Base-by-base conservation (phyloP, 1,284 basidiomycete species). In the Fomitopsis schrenkii region DNA sequence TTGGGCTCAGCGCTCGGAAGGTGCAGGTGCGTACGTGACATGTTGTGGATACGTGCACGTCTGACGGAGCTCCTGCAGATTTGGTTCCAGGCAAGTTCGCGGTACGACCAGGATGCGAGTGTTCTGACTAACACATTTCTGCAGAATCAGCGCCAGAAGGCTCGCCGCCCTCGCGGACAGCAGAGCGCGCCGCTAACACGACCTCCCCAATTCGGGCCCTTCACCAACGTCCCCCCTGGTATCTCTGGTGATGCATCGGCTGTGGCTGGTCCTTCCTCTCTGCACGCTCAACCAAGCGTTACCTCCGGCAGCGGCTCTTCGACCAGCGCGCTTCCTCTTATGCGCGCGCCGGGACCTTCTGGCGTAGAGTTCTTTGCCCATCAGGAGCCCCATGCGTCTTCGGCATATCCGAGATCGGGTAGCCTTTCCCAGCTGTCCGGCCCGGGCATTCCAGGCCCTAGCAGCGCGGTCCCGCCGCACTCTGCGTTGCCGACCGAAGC, bases 1-100 rank as follows among this genome's bases (percentile, higher is more conserved):
- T 94, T 63, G 92, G 91, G 30, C 77, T 94, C 67, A 93, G 90
- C 71, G 91, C 91, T 55, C 84, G 91, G 44, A 90, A 93, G 78
- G 91, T 94, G 12, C 91, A 94, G 85, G 91, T 91, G 68, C 69
- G 88, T 79, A 28, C 19, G 42, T 42, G 8, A 59, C 55, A 38
- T 45, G 54, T 36, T 61, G 58, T 17, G 40, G 55, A 15, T 62
- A 64, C 60, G 19, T 57, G 14, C 53, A 19, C 17, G 63, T 66
- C 72, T 71, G 61, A 70, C 71, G 46, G 67, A 60, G 41, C 45
- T 40, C 60, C 59, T 63, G 60, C 69, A 93, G 90, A 91, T 93
- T 65, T 93, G 90, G 90, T 93, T 93, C 74, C 90, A 93, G 82
- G 90, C 88, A 69, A 70, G 83, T 74, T 14, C 59, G 42, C 35